Evolutionary conservation across 2,329 filamentous ascomycete species (phyloP).

Genomic region (Monosporascus ibericus): DNA sequence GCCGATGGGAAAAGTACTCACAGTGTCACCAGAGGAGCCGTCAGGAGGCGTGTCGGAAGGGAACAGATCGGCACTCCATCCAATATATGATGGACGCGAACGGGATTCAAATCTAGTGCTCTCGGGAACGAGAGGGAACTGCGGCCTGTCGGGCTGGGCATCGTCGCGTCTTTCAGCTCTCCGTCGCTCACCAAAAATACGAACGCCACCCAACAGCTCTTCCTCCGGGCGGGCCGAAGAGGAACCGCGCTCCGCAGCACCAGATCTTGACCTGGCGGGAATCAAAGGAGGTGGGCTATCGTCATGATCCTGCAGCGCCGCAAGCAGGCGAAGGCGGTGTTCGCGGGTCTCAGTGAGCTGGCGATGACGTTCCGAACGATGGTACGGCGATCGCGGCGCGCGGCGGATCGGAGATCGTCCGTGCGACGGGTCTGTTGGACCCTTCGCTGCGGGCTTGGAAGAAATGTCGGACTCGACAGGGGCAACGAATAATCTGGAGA

Average conservation of each 20-base stretch:
- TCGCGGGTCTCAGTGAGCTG: constrained; percentile 27
- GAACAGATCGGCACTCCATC: neutral
- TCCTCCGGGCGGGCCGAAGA: neutral
- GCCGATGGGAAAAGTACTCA: too few species aligned
- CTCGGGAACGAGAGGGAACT: neutral
- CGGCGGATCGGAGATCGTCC: constrained; percentile 37
- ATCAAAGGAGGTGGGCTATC: neutral
- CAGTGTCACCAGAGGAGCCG: neutral
- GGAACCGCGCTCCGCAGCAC: neutral
- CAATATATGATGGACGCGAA: neutral
- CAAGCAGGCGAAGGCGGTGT: constrained; percentile 23
- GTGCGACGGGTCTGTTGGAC: constrained; percentile 14
- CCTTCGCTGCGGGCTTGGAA: constrained; percentile 28
- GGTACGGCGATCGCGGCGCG: neutral
- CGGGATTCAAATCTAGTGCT: neutral
- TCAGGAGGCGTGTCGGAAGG: neutral
- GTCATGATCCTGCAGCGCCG: constrained; percentile 14
- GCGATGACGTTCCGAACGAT: constrained; percentile 17
- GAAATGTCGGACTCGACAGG: constrained; percentile 38
- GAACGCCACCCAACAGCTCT: neutral
- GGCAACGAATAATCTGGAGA: constrained; percentile 37
- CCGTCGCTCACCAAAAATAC: neutral
- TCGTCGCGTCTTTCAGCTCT: constrained; percentile 2
- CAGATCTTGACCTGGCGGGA: neutral
- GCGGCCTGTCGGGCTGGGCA: neutral